These are phyloP conservation scores for sorghum (Sorghum bicolor) DNA, from an alignment of 176 grass and related monocot species.

Conservation along the genomic window Sorghum_bicolor_NCBIv3 NC_012876.2:1928001-1928500, in stretches of 20 bases:
- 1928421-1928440: neutral
- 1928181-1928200: neutral
- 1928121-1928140: neutral
- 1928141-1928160: neutral
- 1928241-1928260: neutral
- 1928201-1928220: neutral
- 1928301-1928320: neutral
- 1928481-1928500: constrained; percentile 5
- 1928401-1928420: neutral
- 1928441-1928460: neutral
- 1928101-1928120: neutral
- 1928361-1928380: neutral
- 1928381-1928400: neutral
- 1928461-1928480: constrained; percentile 1
- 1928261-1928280: neutral
- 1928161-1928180: neutral
- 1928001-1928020: constrained; percentile 22
- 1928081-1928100: constrained; percentile 11
- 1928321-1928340: neutral
- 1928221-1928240: neutral
- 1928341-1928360: neutral
- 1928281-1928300: neutral
- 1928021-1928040: constrained; percentile 32
- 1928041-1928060: constrained; percentile 36
- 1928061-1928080: constrained; percentile 15